These are phyloP conservation scores for Vitis rotundifolia DNA, from an alignment of 164 flowering plant species.

Conservation along the genomic window DNA sequence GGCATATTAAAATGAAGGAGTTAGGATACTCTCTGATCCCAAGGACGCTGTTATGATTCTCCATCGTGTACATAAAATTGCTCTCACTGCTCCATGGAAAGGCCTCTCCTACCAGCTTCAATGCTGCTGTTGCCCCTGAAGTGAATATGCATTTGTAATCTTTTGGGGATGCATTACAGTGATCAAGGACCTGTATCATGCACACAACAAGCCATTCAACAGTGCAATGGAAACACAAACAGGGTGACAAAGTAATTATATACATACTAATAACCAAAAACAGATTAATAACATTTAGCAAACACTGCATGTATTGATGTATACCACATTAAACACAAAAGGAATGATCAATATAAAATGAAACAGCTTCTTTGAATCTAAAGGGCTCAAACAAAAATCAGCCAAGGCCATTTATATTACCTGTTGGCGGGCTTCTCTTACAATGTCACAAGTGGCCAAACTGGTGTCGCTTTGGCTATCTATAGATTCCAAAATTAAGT, in stretches of 20 bases:
- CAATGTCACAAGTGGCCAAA: slow-evolving; percentile 46
- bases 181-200: slow-evolving; percentile 66
- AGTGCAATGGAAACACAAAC: not conserved
- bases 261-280: not conserved
- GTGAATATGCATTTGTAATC: slow-evolving; percentile 92
- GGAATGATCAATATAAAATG: no score
- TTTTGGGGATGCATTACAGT: slow-evolving; percentile 77
- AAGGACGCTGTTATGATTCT: slow-evolving; percentile 96
- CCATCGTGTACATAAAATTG: slow-evolving; percentile 84
- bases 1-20: not conserved
- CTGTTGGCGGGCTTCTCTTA: slow-evolving; percentile 74
- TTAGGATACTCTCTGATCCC: slow-evolving; percentile 97
- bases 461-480: slow-evolving; percentile 91
- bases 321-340: no score
- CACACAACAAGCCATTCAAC: not conserved
- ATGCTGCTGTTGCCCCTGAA: slow-evolving; percentile 91
- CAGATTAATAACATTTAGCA: not conserved
- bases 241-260: not conserved
- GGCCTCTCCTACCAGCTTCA: slow-evolving; percentile 89
- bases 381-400: not conserved
- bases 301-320: no score
- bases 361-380: not conserved
- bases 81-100: slow-evolving; percentile 89
- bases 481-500: slow-evolving; percentile 40
- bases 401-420: slow-evolving; percentile 27